Evolutionary conservation across 495 filamentous ascomycete genomes (phyloP), one percentile per base, ranked within the genome.

Genomic region (Aspergillus homomorphus): DNA sequence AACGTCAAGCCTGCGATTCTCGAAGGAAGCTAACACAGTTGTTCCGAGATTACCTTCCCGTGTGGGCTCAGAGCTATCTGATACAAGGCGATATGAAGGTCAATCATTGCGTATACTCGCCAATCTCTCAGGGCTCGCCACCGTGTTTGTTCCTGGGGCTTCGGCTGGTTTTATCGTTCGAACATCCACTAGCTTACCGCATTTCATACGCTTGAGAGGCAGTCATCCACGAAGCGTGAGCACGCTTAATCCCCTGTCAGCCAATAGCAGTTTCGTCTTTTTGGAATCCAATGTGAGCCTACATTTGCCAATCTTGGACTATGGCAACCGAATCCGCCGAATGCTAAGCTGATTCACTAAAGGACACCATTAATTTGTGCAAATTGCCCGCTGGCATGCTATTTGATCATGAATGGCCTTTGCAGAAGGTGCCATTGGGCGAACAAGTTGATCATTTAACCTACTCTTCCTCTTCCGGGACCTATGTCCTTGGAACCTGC

Each of bases 121-220:
- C 9, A 85, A 95, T 59, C 61, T 96, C 4, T 82, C 79, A 16
- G 90, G 91, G 5, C 89, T 90, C 64, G 87, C 84, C 64, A 79
- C 88, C 0, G 85, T 97, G 1, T 93, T 94, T 66, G 75, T 95
- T 56, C 87, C 91, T 1, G 93, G 94, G 0, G 66, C 77, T 16
- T 88, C 89, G 2, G 86, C 92, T 2, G 83, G 82, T 60, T 94
- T 97, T 67, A 73, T 98, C 38, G 63, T 97, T 16, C 91, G 86
- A 60, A 89, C 89, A 24, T 77, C 91, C 14, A 84, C 87, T 55
- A 89, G 86, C 51, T 69, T 79, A 22, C 93, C 94, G 1, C 84
- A 85, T 62, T 77, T 96, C 5, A 67, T 96, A n/a, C 78, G 80
- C 16, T 74, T 98, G 15, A 79, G 85, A 38, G 86, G 86, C 3